These are phyloP conservation scores for Pyrenochaeta sp. DNA, from an alignment of 2,329 filamentous ascomycete genomes.

Conservation along the genomic window DNA sequence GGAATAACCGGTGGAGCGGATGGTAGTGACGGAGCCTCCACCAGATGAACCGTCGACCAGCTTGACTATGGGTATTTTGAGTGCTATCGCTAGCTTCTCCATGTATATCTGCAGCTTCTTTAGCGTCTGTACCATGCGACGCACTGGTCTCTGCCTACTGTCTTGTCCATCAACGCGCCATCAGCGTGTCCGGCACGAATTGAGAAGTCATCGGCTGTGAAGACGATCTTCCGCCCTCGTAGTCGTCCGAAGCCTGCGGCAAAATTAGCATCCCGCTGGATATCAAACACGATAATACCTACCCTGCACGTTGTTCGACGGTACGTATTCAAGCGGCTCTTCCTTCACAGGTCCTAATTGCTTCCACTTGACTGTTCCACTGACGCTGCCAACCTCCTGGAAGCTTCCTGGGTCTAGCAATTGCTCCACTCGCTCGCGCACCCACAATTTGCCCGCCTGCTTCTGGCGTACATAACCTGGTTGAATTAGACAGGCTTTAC, in stretches of 20 bases:
- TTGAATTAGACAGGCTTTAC: no score
- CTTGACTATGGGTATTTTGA: conserved; percentile 69
- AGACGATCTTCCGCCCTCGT: conserved; percentile 62
- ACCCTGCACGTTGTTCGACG: conserved; percentile 70
- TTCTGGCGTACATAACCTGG: conserved; percentile 67
- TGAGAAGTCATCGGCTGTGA: conserved; percentile 71
- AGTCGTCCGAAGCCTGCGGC: conserved; percentile 58
- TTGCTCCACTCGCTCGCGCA: conserved; percentile 66
- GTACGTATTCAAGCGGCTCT: conserved; percentile 61
- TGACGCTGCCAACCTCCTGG: conserved; percentile 67
- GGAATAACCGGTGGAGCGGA: conserved; percentile 63
- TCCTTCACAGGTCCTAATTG: conserved; percentile 56
- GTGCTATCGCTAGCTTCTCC: conserved; percentile 66
- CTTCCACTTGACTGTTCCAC: conserved; percentile 67
- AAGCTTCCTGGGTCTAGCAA: conserved; percentile 67
- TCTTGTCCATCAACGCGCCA: conserved; percentile 66
- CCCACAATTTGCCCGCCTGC: conserved; percentile 71
- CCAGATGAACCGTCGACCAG: conserved; percentile 71
- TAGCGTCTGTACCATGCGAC: conserved; percentile 7
- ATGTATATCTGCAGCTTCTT: conserved; percentile 58
- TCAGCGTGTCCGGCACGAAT: conserved; percentile 71
- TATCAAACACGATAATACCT: neutral
- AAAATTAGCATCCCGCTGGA: conserved; percentile 4
- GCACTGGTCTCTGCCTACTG: conserved; percentile 33
- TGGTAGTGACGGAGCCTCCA: conserved; percentile 69